Percentiles rank a stretch among this genome's conserved stretches.
These are phyloP conservation scores for Gnomoniopsis sp. DNA, from an alignment of 2,329 filamentous ascomycete genomes.

Conservation along the genomic window DNA sequence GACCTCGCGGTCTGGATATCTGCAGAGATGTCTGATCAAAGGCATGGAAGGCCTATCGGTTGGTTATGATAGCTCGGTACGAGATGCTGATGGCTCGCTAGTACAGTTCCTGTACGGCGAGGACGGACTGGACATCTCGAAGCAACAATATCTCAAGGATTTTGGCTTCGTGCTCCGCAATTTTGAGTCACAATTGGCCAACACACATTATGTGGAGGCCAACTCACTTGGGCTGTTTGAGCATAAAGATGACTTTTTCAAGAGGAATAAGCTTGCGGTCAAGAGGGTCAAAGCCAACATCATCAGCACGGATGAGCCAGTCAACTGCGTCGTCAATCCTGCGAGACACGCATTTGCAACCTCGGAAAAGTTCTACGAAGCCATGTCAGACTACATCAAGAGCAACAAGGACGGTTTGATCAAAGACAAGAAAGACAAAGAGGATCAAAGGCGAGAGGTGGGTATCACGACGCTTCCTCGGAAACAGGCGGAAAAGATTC, in stretches of 20 bases:
- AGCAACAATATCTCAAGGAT: conserved; percentile 85
- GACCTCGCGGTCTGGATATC: conserved; percentile 92
- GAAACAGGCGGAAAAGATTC: conserved; percentile 77
- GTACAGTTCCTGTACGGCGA: conserved; percentile 97
- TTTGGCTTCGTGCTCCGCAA: conserved; percentile 91
- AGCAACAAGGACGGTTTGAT: conserved; percentile 65
- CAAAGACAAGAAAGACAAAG: conserved; percentile 43
- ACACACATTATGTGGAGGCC: conserved; percentile 62
- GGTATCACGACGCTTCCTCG: conserved; percentile 43
- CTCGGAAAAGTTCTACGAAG: conserved; percentile 79
- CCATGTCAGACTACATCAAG: conserved; percentile 74
- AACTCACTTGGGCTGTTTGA: conserved; percentile 44
- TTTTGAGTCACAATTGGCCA: conserved; percentile 72
- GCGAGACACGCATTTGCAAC: conserved; percentile 78
- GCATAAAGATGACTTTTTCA: conserved; percentile 60
- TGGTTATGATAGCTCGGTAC: conserved; percentile 89
- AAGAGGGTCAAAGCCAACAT: conserved; percentile 63
- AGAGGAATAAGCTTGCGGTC: conserved; percentile 77
- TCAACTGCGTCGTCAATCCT: conserved; percentile 69
- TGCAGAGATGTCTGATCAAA: conserved; percentile 96
- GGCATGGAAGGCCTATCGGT: conserved; percentile 94
- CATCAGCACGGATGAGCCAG: conserved; percentile 67
- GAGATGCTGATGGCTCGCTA: conserved; percentile 88
- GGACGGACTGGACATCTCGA: conserved; percentile 90
- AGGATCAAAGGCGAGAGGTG: conserved; percentile 31